Evolutionary conservation across 352 stramenopile genomes (phyloP), one percentile per base, ranked within the genome.

Genomic region (Pythium oligandrum): DNA sequence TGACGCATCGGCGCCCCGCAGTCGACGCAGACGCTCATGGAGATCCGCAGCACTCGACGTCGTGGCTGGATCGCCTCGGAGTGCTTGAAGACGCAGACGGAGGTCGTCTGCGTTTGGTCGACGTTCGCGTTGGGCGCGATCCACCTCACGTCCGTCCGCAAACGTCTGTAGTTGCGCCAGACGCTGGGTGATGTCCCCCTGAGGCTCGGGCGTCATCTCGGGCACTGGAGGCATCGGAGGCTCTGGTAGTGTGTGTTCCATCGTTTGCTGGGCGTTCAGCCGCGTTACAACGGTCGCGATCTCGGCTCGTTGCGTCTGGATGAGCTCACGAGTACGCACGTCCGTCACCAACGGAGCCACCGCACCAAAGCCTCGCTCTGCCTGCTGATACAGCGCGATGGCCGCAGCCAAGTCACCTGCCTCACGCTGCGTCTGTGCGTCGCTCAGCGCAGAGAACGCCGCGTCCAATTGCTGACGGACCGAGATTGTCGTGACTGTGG

Each of bases 81-180:
- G 57, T n/a, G 75, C 72, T 30, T 74, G 71, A 9, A 89, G 64
- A 3, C 76, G 67, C 44, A 72, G 44, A 1, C 59, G 49, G 39
- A 87, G 51, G 38, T 74, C 64, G 8, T 57, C 55, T 1, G 54
- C 34, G 12, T 38, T 11, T 8, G 59, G 44, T 12, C 45, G 44
- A 9, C 47, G 60, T 37, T 62, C 60, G 48, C 55, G 55, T 30
- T 63, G 60, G 4, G 53, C 59, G 6, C 59, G 59, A 6, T 57
- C 30, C 4, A 66, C 59, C n/a, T 58, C 48, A 12, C 59, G 59
- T 12, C n/a, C 17, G 48, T 58, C 55, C 2, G 64, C 73, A 64
- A 81, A 83, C 48, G 48, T 52, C 36, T 69, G 67, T 3, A 88
- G 50, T 10, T 72, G 63, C 43, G 68, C 59, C 31, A 88, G 61